phyloP scores from a whole-genome alignment of 495 filamentous ascomycete genomes.

The Durotheca rogersii region DNA sequence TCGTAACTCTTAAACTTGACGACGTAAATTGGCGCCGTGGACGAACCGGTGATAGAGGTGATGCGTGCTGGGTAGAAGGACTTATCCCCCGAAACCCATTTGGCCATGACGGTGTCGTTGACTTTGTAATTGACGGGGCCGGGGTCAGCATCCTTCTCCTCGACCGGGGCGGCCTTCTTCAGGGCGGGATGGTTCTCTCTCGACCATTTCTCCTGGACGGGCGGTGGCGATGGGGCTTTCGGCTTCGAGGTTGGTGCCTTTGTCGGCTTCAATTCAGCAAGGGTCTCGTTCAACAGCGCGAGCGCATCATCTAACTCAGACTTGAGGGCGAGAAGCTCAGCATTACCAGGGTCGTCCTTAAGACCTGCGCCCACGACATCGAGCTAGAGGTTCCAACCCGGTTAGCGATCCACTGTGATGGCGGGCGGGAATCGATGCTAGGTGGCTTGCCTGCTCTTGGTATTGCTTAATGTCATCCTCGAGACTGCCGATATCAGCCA shows the following conservation, averaged over 20 bases:
- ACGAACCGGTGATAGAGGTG: conserved; percentile 88
- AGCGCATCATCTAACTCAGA: conserved; percentile 84
- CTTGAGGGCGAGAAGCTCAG: conserved; percentile 75
- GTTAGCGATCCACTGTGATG: conserved; percentile 11
- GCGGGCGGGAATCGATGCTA: no score
- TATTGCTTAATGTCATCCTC: conserved; percentile 81
- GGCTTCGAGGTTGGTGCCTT: conserved; percentile 46
- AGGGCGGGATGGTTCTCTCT: conserved; percentile 70
- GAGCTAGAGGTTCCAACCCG: conserved; percentile 60
- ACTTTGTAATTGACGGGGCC: conserved; percentile 66
- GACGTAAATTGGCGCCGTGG: conserved; percentile 82
- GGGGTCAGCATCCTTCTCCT: conserved; percentile 47
- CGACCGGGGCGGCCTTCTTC: conserved; percentile 54
- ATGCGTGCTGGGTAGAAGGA: conserved; percentile 91
- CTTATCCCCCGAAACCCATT: conserved; percentile 87
- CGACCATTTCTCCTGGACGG: conserved; percentile 66
- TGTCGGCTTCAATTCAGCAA: conserved; percentile 74
- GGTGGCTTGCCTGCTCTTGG: conserved; percentile 66
- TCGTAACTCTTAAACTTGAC: conserved; percentile 92
- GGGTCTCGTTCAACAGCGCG: conserved; percentile 70
- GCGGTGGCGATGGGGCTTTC: conserved; percentile 46
- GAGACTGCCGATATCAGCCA: conserved; percentile 61
- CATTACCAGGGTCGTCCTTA: conserved; percentile 79
- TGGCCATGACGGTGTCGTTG: conserved; percentile 86
- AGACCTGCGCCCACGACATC: conserved; percentile 75